Conservation (phyloP, 768 basidiomycete species). For the Calocera cornea region DNA sequence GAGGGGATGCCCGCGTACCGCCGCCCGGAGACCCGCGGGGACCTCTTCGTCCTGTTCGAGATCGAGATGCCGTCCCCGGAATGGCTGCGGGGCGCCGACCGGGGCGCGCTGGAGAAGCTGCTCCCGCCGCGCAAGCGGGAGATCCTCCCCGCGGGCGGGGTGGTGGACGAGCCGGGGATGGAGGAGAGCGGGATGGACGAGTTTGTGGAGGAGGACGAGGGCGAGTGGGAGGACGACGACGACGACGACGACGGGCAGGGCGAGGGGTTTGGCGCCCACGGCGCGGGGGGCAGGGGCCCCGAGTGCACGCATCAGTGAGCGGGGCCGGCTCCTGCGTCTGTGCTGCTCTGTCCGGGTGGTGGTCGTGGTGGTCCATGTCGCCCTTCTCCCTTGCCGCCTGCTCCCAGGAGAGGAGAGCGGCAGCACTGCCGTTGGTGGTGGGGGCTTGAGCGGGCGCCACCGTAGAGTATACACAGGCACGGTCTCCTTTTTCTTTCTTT, state of each 20-base stretch:
- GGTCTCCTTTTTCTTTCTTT: background rate
- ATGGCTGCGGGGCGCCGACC: slow-evolving; percentile 60
- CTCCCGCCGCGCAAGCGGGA: slow-evolving; percentile 67
- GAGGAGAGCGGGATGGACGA: slow-evolving; percentile 69
- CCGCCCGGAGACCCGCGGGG: slow-evolving; percentile 33
- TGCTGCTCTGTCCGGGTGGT: too few relatives aligned
- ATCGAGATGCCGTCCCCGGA: slow-evolving; percentile 76
- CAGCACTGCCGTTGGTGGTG: too few relatives aligned
- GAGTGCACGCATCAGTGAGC: slow-evolving; percentile 11
- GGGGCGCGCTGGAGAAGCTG: slow-evolving; percentile 44
- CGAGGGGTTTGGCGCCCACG: slow-evolving; percentile 15
- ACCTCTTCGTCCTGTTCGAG: slow-evolving; percentile 67
- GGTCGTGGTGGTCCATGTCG: too few relatives aligned
- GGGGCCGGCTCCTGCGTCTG: too few relatives aligned
- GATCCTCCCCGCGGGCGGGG: slow-evolving; percentile 51
- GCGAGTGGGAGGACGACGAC: slow-evolving; percentile 52
- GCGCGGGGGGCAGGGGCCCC: slow-evolving; percentile 1
- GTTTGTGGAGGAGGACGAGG: slow-evolving; percentile 53
- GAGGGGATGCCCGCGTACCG: slow-evolving; percentile 70
- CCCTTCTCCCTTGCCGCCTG: too few relatives aligned
- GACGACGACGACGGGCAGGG: slow-evolving; percentile 43
- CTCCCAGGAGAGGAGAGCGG: too few relatives aligned
- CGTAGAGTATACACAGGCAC: too few relatives aligned
- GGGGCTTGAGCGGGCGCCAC: background rate
- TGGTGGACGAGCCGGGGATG: slow-evolving; percentile 56